phyloP scores from a whole-genome alignment of 345 rosid genomes.

The Melaleuca quinquenervia region DNA sequence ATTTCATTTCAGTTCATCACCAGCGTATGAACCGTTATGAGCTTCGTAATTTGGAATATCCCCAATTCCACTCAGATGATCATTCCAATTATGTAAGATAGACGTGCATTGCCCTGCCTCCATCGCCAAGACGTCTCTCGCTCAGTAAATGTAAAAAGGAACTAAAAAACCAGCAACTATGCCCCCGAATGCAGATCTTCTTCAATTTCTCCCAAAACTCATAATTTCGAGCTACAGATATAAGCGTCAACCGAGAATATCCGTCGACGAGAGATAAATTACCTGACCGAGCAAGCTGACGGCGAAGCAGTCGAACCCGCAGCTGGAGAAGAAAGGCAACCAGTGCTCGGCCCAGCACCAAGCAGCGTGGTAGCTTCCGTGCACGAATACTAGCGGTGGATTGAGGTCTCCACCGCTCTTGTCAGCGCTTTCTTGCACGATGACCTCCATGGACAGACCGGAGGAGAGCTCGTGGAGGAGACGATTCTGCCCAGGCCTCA shows the following conservation, averaged over 20 bases:
- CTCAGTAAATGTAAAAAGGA: not conserved
- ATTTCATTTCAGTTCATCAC: not conserved
- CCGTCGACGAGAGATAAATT: not conserved
- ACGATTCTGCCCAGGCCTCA: constrained; percentile 59
- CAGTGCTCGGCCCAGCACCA: constrained; percentile 98
- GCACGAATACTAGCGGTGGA: constrained; percentile 73
- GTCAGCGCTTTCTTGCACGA: constrained; percentile 41
- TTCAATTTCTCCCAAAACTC: not conserved
- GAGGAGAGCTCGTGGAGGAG: constrained; percentile 67
- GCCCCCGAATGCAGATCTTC: not conserved
- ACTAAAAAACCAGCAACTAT: not conserved
- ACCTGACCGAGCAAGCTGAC: constrained; percentile 83
- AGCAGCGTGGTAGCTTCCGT: constrained; percentile 95
- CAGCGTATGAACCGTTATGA: not conserved
- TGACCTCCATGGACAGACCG: constrained; percentile 73
- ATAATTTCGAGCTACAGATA: not conserved
- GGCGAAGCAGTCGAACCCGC: constrained; percentile 78
- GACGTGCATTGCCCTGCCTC: not conserved
- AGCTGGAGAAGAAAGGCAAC: constrained; percentile 73
- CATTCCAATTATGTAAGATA: not conserved
- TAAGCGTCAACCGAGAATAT: not conserved
- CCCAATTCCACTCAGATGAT: not conserved
- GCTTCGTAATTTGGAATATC: not conserved
- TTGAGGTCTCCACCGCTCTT: not conserved
- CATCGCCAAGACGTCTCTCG: not conserved